Base-by-base conservation (phyloP, 306 rosid genomes). In the Lathyrus sativus region DNA sequence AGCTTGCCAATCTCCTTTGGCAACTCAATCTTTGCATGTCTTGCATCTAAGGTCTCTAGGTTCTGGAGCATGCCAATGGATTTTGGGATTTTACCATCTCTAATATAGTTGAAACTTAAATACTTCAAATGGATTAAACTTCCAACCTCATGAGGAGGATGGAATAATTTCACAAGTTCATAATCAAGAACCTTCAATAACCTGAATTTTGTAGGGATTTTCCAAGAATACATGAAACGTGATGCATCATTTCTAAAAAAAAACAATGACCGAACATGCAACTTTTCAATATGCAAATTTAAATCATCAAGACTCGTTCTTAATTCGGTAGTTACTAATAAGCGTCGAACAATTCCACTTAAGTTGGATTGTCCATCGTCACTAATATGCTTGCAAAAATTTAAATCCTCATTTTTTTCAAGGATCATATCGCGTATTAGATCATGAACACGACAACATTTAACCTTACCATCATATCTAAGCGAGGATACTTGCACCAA, bases 1-100 rank as follows among this genome's bases (percentile, higher is more conserved):
- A 69, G 55, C 42, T 69, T 69, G 18, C 38, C 41, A 13, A 56
- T 42, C 29, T 69, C 55, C 1, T 15, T 56, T 24, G 74, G 74
- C 26, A 70, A 7, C 12, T 4, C 15, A 17, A 2, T 3, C 1
- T 29, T 0, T n/a, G 44, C 0, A 11, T 2, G 1, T 4, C 9
- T 15, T 70, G 44, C 1, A 7, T 44, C 33, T 22, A 58, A 59
- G 2, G 68, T 71, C 68, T 71, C 68, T 26, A 71, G 56, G 26
- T 45, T 59, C 0, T 10, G 48, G 22, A 70, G 74, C 58, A 14
- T 28, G 14, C 58, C 57, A 29, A 57, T 57, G 9, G 67, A 57
- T 11, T 28, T 17, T 29, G 58, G 48, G 1, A 70, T 19, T 10
- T n/a, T 0, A 4, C 0, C 0, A 33, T 1, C 37, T 1, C 37